These are phyloP conservation scores for Tolypocladium guangdongense DNA, from an alignment of 2,329 filamentous ascomycete species.

Conservation along the genomic window DNA sequence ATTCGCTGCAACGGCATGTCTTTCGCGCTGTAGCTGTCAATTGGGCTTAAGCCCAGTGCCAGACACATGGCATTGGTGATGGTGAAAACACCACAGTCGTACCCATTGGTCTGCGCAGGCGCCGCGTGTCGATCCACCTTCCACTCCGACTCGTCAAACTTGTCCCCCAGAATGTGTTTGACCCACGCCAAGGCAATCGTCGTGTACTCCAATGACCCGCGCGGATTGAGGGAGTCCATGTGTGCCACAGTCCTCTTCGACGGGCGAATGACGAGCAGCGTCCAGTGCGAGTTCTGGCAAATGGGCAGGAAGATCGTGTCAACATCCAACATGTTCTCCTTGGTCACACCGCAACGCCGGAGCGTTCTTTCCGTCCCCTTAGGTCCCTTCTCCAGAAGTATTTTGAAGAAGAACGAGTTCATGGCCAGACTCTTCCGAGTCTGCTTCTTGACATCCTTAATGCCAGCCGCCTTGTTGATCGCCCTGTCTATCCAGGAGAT, in stretches of 20 bases:
- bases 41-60: constrained; percentile 40
- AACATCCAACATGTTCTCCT: constrained; percentile 51
- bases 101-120: constrained; percentile 51
- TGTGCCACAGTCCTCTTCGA: constrained; percentile 50
- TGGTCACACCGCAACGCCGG: constrained; percentile 43
- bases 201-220: constrained; percentile 29
- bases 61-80: constrained; percentile 62
- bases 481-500: constrained; percentile 49
- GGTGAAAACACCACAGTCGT: constrained; percentile 69
- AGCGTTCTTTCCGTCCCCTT: constrained; percentile 41
- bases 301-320: constrained; percentile 62
- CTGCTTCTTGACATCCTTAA: constrained; percentile 31
- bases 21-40: constrained; percentile 33
- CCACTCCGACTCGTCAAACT: constrained; percentile 51
- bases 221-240: constrained; percentile 51
- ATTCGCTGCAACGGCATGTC: constrained; percentile 51
- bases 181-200: constrained; percentile 43
- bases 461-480: constrained; percentile 45
- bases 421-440: constrained; percentile 51
- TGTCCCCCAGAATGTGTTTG: constrained; percentile 39
- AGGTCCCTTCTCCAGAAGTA: constrained; percentile 36
- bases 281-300: constrained; percentile 58
- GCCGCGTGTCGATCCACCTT: constrained; percentile 35
- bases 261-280: constrained; percentile 56
- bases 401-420: constrained; percentile 55